Conservation (phyloP, 2,329 filamentous ascomycete species). For the Tolypocladium capitatum region DNA sequence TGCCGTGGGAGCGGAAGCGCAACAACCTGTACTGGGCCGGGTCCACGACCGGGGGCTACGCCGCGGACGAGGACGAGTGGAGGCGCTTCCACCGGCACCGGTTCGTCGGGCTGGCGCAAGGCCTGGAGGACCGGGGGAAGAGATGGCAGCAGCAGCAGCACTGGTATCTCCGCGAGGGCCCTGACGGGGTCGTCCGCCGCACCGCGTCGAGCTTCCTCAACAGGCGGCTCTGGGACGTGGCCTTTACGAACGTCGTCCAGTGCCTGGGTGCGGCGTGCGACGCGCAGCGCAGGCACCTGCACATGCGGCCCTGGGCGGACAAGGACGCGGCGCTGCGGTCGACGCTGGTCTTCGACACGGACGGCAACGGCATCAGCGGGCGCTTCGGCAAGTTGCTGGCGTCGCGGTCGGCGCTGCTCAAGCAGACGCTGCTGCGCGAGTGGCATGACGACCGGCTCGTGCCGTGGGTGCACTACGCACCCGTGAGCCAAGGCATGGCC, state of each 20-base stretch:
- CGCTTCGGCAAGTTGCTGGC: slow-evolving; percentile 37
- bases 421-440: slow-evolving; percentile 38
- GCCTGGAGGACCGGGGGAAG: slow-evolving; percentile 8
- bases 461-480: slow-evolving; percentile 45
- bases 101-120: slow-evolving; percentile 24
- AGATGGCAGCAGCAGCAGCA: too few species aligned
- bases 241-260: slow-evolving; percentile 32
- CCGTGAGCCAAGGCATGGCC: slow-evolving; percentile 33
- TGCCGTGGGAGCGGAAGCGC: slow-evolving; percentile 33
- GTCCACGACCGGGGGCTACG: slow-evolving; percentile 36
- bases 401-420: slow-evolving; percentile 33
- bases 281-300: slow-evolving; percentile 20
- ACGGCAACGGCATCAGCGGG: slow-evolving; percentile 43
- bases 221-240: slow-evolving; percentile 26
- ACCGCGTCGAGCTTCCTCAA: slow-evolving; percentile 20
- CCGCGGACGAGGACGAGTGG: slow-evolving; percentile 21
- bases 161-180: slow-evolving; percentile 17
- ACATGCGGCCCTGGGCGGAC: slow-evolving; percentile 16
- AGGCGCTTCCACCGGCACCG: slow-evolving; percentile 32
- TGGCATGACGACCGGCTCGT: slow-evolving; percentile 45
- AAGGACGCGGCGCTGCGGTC: slow-evolving; percentile 23
- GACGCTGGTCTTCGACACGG: slow-evolving; percentile 35
- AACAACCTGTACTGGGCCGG: slow-evolving; percentile 45
- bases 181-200: slow-evolving; percentile 5
- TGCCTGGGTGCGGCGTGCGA: slow-evolving; percentile 24